Percentiles rank a stretch among this genome's conserved stretches.
These are phyloP conservation scores for Schizochytrium sp. DNA, from an alignment of 108 stramenopile genomes.

Conservation along the genomic window DNA sequence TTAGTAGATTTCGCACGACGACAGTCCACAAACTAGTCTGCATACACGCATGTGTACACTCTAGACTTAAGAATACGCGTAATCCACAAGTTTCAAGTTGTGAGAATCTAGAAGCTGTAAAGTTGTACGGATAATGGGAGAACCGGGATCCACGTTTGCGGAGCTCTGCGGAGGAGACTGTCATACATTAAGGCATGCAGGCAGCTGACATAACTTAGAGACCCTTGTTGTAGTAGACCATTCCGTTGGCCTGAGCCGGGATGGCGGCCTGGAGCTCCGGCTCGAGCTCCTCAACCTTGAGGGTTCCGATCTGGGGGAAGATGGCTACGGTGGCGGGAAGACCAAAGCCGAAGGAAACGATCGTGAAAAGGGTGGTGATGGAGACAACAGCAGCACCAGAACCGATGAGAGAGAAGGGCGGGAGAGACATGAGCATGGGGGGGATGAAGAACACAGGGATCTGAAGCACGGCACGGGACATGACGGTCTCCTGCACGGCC, in stretches of 20 bases:
- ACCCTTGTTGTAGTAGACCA: slow-evolving; percentile 61
- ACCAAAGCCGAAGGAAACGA: slow-evolving; percentile 84
- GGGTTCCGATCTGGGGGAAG: slow-evolving; percentile 84
- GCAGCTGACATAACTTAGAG: slow-evolving; percentile 13
- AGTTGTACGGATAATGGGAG: too few relatives aligned
- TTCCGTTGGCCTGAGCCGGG: neutral
- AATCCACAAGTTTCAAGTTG: too few relatives aligned
- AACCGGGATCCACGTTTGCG: too few relatives aligned
- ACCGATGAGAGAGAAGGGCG: slow-evolving; percentile 65
- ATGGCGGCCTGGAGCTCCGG: slow-evolving; percentile 67
- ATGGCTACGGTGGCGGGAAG: slow-evolving; percentile 85
- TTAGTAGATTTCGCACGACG: too few relatives aligned
- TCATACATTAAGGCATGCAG: neutral
- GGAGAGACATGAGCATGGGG: slow-evolving; percentile 76
- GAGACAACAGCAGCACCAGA: slow-evolving; percentile 79
- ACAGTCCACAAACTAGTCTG: too few relatives aligned
- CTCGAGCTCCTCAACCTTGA: slow-evolving; percentile 80
- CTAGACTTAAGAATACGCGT: too few relatives aligned
- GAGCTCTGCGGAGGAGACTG: too few relatives aligned
- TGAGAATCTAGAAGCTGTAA: too few relatives aligned
- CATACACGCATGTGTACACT: too few relatives aligned
- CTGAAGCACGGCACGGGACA: slow-evolving; percentile 83
- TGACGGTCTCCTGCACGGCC: slow-evolving; percentile 83
- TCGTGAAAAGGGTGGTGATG: slow-evolving; percentile 83
- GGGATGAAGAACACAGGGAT: slow-evolving; percentile 87